A percentile compares a stretch with the other conserved stretches of the same genome.
Conservation (phyloP, 208 protist genomes). For the Crithidia acanthocephali region DNA sequence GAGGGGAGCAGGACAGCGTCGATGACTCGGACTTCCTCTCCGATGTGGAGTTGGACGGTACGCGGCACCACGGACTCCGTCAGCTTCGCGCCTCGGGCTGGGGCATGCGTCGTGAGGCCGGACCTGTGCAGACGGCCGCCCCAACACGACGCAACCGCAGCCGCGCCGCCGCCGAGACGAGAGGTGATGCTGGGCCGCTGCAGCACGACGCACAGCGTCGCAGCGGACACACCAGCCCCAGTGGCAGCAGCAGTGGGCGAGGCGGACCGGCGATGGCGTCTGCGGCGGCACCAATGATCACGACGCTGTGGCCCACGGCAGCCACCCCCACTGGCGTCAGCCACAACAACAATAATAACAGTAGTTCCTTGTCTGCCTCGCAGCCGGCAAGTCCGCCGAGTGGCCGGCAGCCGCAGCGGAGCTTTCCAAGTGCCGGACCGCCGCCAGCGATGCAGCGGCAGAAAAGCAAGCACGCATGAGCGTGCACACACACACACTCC, state of each 20-base stretch:
- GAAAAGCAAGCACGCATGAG: conserved; percentile 1
- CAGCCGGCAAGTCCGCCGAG: background rate
- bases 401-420: background rate
- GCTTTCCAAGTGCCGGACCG: background rate
- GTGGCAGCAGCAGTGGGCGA: background rate
- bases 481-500: background rate
- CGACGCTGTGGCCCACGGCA: conserved; percentile 6
- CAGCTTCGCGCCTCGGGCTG: conserved; percentile 30
- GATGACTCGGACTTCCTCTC: conserved; percentile 31
- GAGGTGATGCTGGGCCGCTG: background rate
- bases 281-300: background rate
- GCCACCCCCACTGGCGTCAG: too few species aligned
- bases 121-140: too few species aligned
- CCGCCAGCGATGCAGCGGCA: conserved; percentile 1
- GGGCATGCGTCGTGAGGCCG: conserved; percentile 4
- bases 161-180: background rate
- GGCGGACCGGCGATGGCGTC: too few species aligned
- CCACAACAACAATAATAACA: too few species aligned
- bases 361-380: background rate
- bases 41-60: conserved; percentile 28
- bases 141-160: background rate
- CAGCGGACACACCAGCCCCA: background rate
- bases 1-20: conserved; percentile 2
- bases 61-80: conserved; percentile 11
- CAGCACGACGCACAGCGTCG: background rate